Percentiles rank a stretch among this genome's conserved stretches.
Conservation (phyloP, 1,139 yeast genomes). For the Blastobotrys petasosporus region DNA sequence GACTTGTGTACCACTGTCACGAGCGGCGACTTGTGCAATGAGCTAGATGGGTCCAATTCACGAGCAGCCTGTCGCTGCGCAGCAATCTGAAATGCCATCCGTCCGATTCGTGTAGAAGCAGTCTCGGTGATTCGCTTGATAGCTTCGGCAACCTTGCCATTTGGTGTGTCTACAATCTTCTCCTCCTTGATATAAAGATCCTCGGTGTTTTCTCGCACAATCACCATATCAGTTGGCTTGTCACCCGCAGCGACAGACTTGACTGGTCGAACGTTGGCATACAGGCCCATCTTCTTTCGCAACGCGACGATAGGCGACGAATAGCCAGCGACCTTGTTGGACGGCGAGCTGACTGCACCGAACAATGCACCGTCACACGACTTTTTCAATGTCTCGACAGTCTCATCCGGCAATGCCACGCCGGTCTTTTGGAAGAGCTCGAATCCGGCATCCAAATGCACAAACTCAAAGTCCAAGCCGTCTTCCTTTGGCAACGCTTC, state of each 20-base stretch:
- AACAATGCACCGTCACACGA: conserved; percentile 96
- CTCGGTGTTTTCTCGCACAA: conserved; percentile 97
- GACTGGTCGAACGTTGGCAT: conserved; percentile 97
- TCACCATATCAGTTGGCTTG: conserved; percentile 92
- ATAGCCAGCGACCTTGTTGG: conserved; percentile 90
- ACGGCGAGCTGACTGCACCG: conserved; percentile 94
- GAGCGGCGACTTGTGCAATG: conserved; percentile 46
- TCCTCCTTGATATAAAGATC: conserved; percentile 95
- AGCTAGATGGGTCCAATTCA: conserved; percentile 49
- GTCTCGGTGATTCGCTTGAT: conserved; percentile 89
- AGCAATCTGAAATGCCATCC: conserved; percentile 88
- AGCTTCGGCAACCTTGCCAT: conserved; percentile 91
- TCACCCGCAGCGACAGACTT: conserved; percentile 80
- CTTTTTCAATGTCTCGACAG: conserved; percentile 69
- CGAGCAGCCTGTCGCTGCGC: conserved; percentile 81
- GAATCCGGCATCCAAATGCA: conserved; percentile 87
- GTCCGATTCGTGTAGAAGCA: conserved; percentile 82
- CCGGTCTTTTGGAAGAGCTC: conserved; percentile 92
- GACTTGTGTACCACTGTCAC: conserved; percentile 96
- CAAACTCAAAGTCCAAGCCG: conserved; percentile 77
- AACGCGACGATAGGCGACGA: conserved; percentile 97
- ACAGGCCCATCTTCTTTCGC: conserved; percentile 88
- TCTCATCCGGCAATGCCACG: conserved; percentile 87
- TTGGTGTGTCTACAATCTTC: conserved; percentile 59
- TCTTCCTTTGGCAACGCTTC: conserved; percentile 72